Percentiles rank a stretch among this genome's conserved stretches.
phyloP scores from a whole-genome alignment of 345 rosid genomes.

The Bruguiera gymnorhiza region DNA sequence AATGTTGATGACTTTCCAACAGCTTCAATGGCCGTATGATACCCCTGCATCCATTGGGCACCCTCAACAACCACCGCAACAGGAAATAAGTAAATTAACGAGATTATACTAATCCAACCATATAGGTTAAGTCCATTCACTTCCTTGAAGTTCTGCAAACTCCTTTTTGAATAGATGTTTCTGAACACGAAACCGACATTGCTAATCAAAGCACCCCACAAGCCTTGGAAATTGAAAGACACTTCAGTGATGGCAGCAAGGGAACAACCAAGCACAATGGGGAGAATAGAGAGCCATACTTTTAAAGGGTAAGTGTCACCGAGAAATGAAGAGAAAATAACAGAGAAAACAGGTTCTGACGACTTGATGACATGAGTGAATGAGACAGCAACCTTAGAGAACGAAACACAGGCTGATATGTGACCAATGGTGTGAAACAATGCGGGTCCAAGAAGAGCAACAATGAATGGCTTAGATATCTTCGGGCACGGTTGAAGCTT shows the following conservation, averaged over 20 bases:
- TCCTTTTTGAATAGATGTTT: conserved; percentile 80
- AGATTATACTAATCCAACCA: conserved; percentile 76
- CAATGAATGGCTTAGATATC: conserved; percentile 71
- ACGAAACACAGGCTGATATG: conserved; percentile 94
- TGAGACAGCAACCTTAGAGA: conserved; percentile 96
- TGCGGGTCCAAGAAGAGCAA: conserved; percentile 94
- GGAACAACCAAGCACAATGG: conserved; percentile 90
- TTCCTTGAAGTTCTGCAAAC: conserved; percentile 78
- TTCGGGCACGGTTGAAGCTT: conserved; percentile 81
- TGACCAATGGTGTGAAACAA: conserved; percentile 94
- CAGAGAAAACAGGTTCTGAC: conserved; percentile 95
- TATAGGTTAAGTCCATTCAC: conserved; percentile 84
- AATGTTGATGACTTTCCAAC: conserved; percentile 67
- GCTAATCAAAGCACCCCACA: conserved; percentile 94
- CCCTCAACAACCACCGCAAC: conserved; percentile 90
- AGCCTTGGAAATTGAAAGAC: conserved; percentile 75
- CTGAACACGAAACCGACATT: conserved; percentile 87
- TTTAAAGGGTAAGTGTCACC: conserved; percentile 82
- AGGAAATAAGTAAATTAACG: conserved; percentile 70
- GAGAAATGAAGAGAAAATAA: conserved; percentile 78
- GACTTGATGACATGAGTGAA: conserved; percentile 98
- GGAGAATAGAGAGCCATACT: conserved; percentile 90
- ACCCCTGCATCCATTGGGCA: conserved; percentile 83
- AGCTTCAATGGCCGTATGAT: conserved; percentile 63
- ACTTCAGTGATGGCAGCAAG: conserved; percentile 95